Percentiles rank a stretch among this genome's conserved stretches.
These are phyloP conservation scores for Fusarium poae DNA, from an alignment of 2,329 filamentous ascomycete species.

Conservation along the genomic window DNA sequence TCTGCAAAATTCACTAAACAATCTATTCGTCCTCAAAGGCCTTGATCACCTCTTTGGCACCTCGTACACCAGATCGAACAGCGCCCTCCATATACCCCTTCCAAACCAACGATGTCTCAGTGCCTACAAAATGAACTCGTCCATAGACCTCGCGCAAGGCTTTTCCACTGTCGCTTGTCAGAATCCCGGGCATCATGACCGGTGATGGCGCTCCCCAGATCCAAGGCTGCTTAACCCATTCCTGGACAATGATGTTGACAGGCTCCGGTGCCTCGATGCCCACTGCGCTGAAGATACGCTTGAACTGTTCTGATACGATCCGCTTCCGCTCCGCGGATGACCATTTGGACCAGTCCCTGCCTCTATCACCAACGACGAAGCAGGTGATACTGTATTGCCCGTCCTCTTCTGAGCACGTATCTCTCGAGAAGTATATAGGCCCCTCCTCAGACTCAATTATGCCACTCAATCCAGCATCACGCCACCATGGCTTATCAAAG, in stretches of 20 bases:
- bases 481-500: slow-evolving; percentile 63
- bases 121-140: slow-evolving; percentile 47
- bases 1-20: not conserved
- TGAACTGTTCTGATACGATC: slow-evolving; percentile 17
- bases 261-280: slow-evolving; percentile 28
- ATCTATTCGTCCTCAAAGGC: slow-evolving; percentile 19
- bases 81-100: slow-evolving; percentile 50
- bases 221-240: slow-evolving; percentile 40
- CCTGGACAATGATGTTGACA: slow-evolving; percentile 35
- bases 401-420: slow-evolving; percentile 44
- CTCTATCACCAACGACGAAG: slow-evolving; percentile 53
- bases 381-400: slow-evolving; percentile 47
- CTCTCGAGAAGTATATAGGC: slow-evolving; percentile 49
- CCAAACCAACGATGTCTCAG: slow-evolving; percentile 45
- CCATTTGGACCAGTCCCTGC: slow-evolving; percentile 34
- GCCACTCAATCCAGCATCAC: slow-evolving; percentile 56
- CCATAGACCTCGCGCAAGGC: slow-evolving; percentile 50
- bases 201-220: slow-evolving; percentile 32
- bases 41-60: slow-evolving; percentile 34
- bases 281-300: slow-evolving; percentile 20
- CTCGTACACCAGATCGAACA: slow-evolving; percentile 39
- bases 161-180: slow-evolving; percentile 24
- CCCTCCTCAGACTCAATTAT: slow-evolving; percentile 54
- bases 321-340: slow-evolving; percentile 11
- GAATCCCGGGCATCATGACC: slow-evolving; percentile 34